Conservation (phyloP, 1,139 yeast species). For the Nakaseomyces nivariensis region DNA sequence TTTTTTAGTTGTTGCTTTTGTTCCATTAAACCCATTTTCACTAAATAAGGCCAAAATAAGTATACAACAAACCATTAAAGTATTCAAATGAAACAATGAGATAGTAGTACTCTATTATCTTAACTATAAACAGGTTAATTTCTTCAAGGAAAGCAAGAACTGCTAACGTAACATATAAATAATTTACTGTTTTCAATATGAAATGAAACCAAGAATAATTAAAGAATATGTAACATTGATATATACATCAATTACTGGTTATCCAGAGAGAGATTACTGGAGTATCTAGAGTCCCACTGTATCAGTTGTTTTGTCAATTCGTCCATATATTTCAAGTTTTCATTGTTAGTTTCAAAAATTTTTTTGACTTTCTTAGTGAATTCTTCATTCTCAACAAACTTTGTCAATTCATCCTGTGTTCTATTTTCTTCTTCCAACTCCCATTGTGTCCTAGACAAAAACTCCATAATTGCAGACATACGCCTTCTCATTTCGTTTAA, state of each 20-base stretch:
- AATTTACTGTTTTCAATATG: too few species aligned
- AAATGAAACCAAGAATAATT: not conserved
- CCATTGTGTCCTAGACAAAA: slow-evolving; percentile 72
- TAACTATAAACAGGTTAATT: too few species aligned
- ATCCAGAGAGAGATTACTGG: slow-evolving; percentile 5
- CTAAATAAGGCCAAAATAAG: too few species aligned
- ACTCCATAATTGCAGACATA: slow-evolving; percentile 83
- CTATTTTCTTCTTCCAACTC: slow-evolving; percentile 67
- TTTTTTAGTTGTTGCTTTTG: too few species aligned
- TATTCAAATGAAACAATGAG: too few species aligned
- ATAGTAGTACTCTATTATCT: too few species aligned
- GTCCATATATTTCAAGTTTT: slow-evolving; percentile 59
- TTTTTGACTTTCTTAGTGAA: slow-evolving; percentile 29
- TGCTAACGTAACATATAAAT: too few species aligned
- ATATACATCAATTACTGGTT: not conserved
- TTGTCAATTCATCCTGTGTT: slow-evolving; percentile 42
- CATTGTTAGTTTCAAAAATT: slow-evolving; percentile 42
- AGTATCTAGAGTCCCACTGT: slow-evolving; percentile 65
- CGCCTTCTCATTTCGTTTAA: slow-evolving; percentile 77
- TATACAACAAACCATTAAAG: too few species aligned
- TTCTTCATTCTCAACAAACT: slow-evolving; percentile 35
- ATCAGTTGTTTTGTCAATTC: slow-evolving; percentile 56
- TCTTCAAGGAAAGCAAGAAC: too few species aligned
- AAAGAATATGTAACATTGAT: not conserved
- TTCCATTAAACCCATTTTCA: too few species aligned